Conservation (phyloP, 1,284 basidiomycete species). For the Sphaerobolus stellatus region DNA sequence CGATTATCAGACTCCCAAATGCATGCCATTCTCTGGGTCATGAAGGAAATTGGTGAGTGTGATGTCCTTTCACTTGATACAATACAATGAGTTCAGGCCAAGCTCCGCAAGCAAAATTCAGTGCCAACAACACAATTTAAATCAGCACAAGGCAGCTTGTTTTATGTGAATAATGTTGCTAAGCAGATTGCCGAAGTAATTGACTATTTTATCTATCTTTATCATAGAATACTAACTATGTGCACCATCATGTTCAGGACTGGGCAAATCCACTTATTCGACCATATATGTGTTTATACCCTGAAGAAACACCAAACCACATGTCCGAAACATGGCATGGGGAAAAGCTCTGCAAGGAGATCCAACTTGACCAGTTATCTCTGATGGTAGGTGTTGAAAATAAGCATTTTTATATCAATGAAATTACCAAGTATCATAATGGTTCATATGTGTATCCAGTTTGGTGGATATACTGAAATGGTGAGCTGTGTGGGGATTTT, state of each 20-base stretch:
- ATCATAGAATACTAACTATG: background rate
- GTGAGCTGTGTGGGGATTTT: too few species aligned
- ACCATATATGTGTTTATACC: conserved; percentile 28
- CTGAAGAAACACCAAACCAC: conserved; percentile 19
- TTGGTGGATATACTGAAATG: too few species aligned
- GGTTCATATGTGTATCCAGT: conserved; percentile 27
- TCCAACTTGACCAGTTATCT: conserved; percentile 16
- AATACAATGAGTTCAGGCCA: conserved; percentile 15
- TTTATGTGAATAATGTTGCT: conserved; percentile 28
- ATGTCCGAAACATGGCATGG: conserved; percentile 28
- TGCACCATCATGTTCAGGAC: conserved; percentile 20
- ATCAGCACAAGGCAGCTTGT: conserved; percentile 22
- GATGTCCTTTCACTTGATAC: conserved; percentile 24
- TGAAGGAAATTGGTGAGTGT: conserved; percentile 24
- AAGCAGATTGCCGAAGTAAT: conserved; percentile 24
- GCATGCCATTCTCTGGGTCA: conserved; percentile 28
- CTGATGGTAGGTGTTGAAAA: conserved; percentile 18
- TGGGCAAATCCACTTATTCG: conserved; percentile 27
- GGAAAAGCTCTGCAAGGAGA: conserved; percentile 25
- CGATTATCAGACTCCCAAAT: conserved; percentile 29
- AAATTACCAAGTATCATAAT: conserved; percentile 18
- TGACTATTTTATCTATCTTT: too few species aligned
- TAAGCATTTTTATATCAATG: conserved; percentile 24
- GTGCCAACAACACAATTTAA: conserved; percentile 20
- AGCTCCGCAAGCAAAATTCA: conserved; percentile 16